phyloP scores from a whole-genome alignment of 192 early-diverging fungal species.

The Umbelopsis vinacea region DNA sequence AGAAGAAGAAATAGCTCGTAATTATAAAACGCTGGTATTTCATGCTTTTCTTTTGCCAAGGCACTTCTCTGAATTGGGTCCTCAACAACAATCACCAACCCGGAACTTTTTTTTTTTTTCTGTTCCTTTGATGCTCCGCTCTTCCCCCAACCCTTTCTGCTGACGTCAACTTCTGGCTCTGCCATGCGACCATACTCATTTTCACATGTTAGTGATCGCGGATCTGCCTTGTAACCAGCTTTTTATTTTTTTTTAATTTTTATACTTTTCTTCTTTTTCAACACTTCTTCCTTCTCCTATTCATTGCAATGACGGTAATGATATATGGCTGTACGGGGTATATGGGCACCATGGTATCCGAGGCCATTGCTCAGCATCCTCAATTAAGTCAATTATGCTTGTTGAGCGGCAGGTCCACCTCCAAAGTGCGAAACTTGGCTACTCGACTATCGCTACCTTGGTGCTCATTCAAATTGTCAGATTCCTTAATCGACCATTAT shows the following conservation, averaged over 20 bases:
- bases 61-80: background rate
- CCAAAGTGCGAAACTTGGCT: background rate
- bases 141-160: background rate
- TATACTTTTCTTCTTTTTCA: background rate
- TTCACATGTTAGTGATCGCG: slow-evolving; percentile 4
- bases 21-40: slow-evolving; percentile 6
- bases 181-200: background rate
- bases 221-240: background rate
- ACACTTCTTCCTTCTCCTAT: background rate
- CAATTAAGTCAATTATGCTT: background rate
- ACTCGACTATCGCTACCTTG: background rate
- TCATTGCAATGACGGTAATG: background rate
- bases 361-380: slow-evolving; percentile 2
- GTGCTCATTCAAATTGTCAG: background rate
- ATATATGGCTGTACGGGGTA: slow-evolving; percentile 19
- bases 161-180: background rate
- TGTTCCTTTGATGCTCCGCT: background rate
- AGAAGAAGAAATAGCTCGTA: background rate
- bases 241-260: background rate
- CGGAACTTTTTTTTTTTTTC: background rate
- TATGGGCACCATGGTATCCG: slow-evolving; percentile 14
- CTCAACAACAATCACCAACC: no score
- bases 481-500: background rate
- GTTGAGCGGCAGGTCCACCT: background rate
- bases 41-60: background rate